These are phyloP conservation scores for Aspergillus carlsbadensis DNA, from an alignment of 495 filamentous ascomycete species.

Conservation along the genomic window DNA sequence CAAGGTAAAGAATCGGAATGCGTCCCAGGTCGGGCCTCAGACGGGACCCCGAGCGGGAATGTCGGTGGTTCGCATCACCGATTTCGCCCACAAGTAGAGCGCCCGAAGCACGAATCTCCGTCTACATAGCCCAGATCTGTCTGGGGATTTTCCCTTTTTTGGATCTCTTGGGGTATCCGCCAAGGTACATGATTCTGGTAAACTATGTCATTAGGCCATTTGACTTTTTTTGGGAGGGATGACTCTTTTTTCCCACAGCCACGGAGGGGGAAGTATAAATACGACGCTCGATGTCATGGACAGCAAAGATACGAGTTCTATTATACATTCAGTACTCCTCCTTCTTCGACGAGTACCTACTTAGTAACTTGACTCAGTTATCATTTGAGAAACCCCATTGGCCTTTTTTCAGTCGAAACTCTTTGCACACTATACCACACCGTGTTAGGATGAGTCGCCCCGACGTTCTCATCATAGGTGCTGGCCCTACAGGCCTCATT, in stretches of 20 bases:
- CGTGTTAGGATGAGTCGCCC: conserved; percentile 24
- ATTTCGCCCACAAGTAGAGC: background rate
- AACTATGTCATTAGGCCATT: no score
- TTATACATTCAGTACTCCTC: background rate
- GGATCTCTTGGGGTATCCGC: no score
- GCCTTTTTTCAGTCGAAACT: no score
- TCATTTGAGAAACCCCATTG: no score
- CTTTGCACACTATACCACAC: background rate
- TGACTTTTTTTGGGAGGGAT: no score
- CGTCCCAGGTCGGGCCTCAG: background rate
- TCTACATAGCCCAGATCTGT: no score
- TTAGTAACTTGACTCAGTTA: no score
- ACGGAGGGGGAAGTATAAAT: conserved; percentile 5
- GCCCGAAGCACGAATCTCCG: background rate
- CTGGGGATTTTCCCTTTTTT: no score
- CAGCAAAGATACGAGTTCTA: background rate
- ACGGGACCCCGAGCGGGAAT: background rate
- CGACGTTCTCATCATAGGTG: conserved; percentile 42
- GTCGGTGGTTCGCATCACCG: conserved; percentile 1
- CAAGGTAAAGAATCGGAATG: background rate
- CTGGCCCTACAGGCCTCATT: conserved; percentile 42
- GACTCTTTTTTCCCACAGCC: no score
- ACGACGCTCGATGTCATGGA: background rate
- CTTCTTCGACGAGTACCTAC: no score
- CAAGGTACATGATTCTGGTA: no score